Percentiles rank a stretch among this genome's conserved stretches.
Evolutionary conservation across 192 early-diverging fungal species (phyloP).

Genomic region (Entomortierella lignicola): DNA sequence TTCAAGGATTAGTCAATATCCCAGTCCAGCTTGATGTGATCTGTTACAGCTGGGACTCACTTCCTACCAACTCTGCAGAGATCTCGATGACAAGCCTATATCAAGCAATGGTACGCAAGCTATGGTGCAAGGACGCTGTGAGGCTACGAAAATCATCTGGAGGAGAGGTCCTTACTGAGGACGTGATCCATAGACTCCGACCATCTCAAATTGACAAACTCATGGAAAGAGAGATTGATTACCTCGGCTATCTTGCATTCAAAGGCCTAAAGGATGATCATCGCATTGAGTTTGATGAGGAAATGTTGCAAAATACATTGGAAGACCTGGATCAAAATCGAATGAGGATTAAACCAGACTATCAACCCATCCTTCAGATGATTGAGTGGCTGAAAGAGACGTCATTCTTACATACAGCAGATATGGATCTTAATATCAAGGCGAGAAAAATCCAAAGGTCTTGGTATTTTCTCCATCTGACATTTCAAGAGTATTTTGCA

Average conservation of each 20-base stretch:
- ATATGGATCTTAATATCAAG: slow-evolving; percentile 6
- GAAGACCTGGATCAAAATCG: background rate
- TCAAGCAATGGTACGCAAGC: slow-evolving; percentile 16
- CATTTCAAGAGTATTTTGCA: too few relatives aligned
- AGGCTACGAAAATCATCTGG: slow-evolving; percentile 3
- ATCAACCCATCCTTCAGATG: background rate
- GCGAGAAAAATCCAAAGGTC: background rate
- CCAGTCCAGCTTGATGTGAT: slow-evolving; percentile 31
- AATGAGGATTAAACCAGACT: too few relatives aligned
- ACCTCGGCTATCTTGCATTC: slow-evolving; percentile 31
- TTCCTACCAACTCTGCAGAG: background rate
- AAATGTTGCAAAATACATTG: background rate
- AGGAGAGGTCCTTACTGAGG: background rate
- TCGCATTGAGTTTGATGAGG: slow-evolving; percentile 23
- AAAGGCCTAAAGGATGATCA: slow-evolving; percentile 15
- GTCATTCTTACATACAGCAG: slow-evolving; percentile 29
- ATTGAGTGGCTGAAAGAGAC: slow-evolving; percentile 8
- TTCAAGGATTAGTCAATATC: slow-evolving; percentile 27
- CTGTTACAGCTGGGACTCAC: slow-evolving; percentile 26
- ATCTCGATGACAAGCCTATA: slow-evolving; percentile 21
- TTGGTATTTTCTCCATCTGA: too few relatives aligned
- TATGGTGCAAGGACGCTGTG: slow-evolving; percentile 18
- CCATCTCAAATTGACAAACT: slow-evolving; percentile 7
- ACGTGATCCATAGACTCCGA: too few relatives aligned
- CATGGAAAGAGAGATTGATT: slow-evolving; percentile 16